phyloP scores from a whole-genome alignment of 108 stramenopile genomes.

The Hondaea fermentalgiana region DNA sequence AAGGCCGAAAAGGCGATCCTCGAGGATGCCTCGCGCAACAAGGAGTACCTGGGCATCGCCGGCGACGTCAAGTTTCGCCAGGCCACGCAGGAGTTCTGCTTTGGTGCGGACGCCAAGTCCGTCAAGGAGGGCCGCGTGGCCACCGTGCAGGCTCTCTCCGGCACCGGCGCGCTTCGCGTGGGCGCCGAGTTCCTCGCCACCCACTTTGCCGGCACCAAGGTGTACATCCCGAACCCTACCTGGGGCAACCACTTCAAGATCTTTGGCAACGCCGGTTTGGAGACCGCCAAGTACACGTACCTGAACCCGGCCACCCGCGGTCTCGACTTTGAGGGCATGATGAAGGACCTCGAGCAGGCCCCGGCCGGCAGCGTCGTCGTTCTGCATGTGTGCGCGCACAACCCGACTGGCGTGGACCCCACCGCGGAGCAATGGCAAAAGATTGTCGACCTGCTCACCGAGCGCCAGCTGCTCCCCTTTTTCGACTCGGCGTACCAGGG shows the following conservation, averaged over 20 bases:
- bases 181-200: conserved; percentile 27
- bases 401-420: conserved; percentile 50
- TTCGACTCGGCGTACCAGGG: conserved; percentile 58
- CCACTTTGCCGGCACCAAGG: not conserved
- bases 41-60: conserved; percentile 47
- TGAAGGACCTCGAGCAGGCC: conserved; percentile 28
- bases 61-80: conserved; percentile 26
- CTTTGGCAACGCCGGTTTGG: conserved; percentile 17
- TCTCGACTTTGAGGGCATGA: conserved; percentile 29
- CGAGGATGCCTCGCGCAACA: conserved; percentile 3
- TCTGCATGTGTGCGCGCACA: conserved; percentile 50
- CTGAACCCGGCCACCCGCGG: conserved; percentile 6
- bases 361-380: conserved; percentile 27
- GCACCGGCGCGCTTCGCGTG: conserved; percentile 43
- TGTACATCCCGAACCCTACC: conserved; percentile 33
- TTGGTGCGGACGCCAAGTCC: conserved; percentile 15
- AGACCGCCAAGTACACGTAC: conserved; percentile 37
- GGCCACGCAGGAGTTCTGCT: conserved; percentile 24
- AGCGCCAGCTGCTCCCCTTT: conserved; percentile 21
- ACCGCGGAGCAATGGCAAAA: conserved; percentile 34
- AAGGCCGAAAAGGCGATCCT: conserved; percentile 24
- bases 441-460: conserved; percentile 21
- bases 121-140: conserved; percentile 20
- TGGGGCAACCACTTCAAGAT: conserved; percentile 46
- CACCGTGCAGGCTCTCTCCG: conserved; percentile 41